phyloP scores from a whole-genome alignment of 2,329 filamentous ascomycete genomes.

The Aspergillus sp. region DNA sequence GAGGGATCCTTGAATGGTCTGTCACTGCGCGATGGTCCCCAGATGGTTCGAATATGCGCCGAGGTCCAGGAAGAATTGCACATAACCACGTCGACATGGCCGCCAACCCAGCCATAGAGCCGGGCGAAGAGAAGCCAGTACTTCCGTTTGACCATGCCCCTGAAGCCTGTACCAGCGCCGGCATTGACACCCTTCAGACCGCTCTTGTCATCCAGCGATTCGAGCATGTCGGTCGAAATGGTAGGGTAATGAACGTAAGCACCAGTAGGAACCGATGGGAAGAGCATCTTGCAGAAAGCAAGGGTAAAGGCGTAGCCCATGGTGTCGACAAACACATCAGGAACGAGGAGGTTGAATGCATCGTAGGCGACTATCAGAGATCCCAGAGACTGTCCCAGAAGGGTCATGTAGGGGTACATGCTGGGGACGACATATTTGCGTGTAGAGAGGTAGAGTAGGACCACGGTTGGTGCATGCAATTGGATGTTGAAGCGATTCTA shows the following conservation, averaged over 20 bases:
- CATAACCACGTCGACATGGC: conserved; percentile 88
- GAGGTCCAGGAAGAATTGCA: conserved; percentile 97
- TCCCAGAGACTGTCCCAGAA: conserved; percentile 88
- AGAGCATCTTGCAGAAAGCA: conserved; percentile 76
- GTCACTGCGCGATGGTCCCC: conserved; percentile 53
- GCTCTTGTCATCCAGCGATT: conserved; percentile 65
- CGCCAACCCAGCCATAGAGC: conserved; percentile 77
- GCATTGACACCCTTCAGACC: conserved; percentile 74
- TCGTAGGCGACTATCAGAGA: conserved; percentile 86
- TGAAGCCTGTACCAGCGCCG: conserved; percentile 68
- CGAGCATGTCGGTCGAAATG: conserved; percentile 96
- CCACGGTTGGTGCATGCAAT: conserved; percentile 74
- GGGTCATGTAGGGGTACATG: conserved; percentile 87
- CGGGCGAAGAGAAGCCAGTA: conserved; percentile 87
- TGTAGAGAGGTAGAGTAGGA: conserved; percentile 87
- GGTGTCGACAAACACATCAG: conserved; percentile 92
- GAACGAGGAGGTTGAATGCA: conserved; percentile 84
- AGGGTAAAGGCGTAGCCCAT: conserved; percentile 96
- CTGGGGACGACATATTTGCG: conserved; percentile 79
- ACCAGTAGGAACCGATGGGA: conserved; percentile 73
- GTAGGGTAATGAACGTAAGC: conserved; percentile 98
- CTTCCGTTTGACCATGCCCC: conserved; percentile 65
- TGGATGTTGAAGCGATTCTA: conserved; percentile 88
- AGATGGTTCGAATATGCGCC: conserved; percentile 72
- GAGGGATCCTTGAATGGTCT: conserved; percentile 45